Percentiles rank a stretch among this genome's conserved stretches.
Conservation (phyloP, 208 protist genomes). For the Trypanosoma grayi region DNA sequence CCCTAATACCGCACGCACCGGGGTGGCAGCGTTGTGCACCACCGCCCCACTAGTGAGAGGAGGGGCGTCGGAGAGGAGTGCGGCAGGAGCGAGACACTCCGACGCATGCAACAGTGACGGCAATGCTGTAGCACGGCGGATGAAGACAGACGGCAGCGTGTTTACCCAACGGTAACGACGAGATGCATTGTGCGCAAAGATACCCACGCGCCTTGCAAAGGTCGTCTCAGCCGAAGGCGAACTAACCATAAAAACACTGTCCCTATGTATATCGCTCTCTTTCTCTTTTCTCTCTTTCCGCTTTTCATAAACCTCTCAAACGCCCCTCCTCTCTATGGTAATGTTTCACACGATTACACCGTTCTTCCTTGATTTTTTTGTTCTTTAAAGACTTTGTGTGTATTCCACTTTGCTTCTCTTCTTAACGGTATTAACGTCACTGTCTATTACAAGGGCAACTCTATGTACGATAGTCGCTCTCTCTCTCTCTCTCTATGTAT, state of each 20-base stretch:
- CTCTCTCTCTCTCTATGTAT: not conserved
- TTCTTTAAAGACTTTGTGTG: not conserved
- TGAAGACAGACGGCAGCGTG: not conserved
- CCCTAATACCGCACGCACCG: not conserved
- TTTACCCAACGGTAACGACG: not conserved
- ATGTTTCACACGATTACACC: not conserved
- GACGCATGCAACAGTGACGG: not conserved
- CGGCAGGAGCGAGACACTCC: not conserved
- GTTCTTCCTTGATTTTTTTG: conserved; percentile 2
- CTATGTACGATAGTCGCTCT: conserved; percentile 1
- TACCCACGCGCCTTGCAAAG: not conserved
- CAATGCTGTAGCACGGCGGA: not conserved
- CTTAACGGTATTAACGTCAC: not conserved
- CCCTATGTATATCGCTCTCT: conserved; percentile 1
- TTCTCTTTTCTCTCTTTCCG: conserved; percentile 2
- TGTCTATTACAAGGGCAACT: not conserved
- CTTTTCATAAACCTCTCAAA: not conserved
- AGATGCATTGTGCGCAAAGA: not conserved
- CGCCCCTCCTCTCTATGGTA: not conserved
- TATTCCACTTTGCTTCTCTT: not conserved
- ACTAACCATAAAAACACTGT: conserved; percentile 2
- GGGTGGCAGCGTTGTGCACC: not conserved
- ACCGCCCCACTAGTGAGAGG: not conserved
- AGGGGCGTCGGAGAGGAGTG: conserved; percentile 7
- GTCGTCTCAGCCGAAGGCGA: not conserved